These are phyloP conservation scores for Mycena alexandri DNA, from an alignment of 768 basidiomycete species.

Conservation along the genomic window DNA sequence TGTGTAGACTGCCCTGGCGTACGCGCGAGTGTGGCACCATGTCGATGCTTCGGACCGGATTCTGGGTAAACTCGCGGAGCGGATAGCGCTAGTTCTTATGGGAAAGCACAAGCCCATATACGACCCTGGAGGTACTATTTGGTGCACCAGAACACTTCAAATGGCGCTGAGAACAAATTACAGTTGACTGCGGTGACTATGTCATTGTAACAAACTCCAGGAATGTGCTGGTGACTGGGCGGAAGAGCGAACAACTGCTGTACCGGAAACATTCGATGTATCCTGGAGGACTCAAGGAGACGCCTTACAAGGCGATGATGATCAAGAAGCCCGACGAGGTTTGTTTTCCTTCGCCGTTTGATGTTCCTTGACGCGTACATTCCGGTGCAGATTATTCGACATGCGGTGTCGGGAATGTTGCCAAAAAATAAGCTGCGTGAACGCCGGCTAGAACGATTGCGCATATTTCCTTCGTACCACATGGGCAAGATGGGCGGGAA, in stretches of 20 bases:
- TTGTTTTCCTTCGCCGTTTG: constrained; percentile 41
- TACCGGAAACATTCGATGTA: constrained; percentile 94
- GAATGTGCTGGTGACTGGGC: constrained; percentile 87
- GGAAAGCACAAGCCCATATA: constrained; percentile 99
- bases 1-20: constrained; percentile 90
- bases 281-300: constrained; percentile 94
- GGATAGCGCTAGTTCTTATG: constrained; percentile 96
- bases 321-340: constrained; percentile 91
- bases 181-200: constrained; percentile 98
- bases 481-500: constrained; percentile 85
- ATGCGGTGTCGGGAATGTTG: constrained; percentile 98
- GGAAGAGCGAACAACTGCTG: constrained; percentile 87
- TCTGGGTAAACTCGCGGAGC: constrained; percentile 94
- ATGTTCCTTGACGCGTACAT: constrained; percentile 15
- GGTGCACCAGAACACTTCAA: neutral
- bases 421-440: constrained; percentile 98
- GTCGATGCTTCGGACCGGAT: constrained; percentile 91
- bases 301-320: constrained; percentile 88
- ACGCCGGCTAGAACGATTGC: constrained; percentile 86
- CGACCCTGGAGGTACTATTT: constrained; percentile 83
- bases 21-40: constrained; percentile 96
- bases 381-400: constrained; percentile 84
- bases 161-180: neutral
- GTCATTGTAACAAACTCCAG: constrained; percentile 94
- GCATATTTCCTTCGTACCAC: constrained; percentile 86